Evolutionary conservation across 305 asterid genomes (phyloP).

Genomic region (Euphrasia arctica): DNA sequence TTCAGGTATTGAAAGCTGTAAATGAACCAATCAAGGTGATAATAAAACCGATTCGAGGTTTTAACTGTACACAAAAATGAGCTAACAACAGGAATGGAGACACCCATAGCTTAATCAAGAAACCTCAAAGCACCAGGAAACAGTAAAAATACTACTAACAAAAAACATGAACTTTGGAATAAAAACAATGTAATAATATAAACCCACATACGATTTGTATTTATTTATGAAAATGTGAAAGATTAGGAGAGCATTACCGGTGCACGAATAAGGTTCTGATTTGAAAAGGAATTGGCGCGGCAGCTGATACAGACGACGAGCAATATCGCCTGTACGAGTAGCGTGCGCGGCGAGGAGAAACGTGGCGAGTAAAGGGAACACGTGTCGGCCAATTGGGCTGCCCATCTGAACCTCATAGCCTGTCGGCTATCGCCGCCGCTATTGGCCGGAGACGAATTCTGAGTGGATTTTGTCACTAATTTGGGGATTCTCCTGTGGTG

Average conservation of each 20-base stretch:
- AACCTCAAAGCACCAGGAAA: not conserved
- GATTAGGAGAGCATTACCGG: conserved; percentile 3
- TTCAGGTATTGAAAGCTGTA: too few species aligned
- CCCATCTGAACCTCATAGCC: conserved; percentile 19
- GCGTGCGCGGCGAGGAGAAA: conserved; percentile 9
- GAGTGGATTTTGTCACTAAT: not conserved
- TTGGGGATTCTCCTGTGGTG: too few species aligned
- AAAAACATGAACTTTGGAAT: too few species aligned
- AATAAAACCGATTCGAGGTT: not conserved
- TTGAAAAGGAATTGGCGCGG: conserved; percentile 24
- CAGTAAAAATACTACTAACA: too few species aligned
- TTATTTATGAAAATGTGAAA: not conserved
- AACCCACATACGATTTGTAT: too few species aligned
- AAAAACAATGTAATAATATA: too few species aligned
- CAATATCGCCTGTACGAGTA: conserved; percentile 6
- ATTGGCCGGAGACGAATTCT: too few species aligned
- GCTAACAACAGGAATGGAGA: not conserved
- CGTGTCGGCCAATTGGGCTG: conserved; percentile 16
- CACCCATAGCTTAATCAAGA: not conserved
- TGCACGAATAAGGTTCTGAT: conserved; percentile 14
- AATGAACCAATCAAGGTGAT: too few species aligned
- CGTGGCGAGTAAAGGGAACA: conserved; percentile 23
- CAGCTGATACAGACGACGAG: not conserved
- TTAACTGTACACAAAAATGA: not conserved
- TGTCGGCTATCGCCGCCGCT: too few species aligned